phyloP scores from a whole-genome alignment of 257 asterid genomes.

The Euphrasia confusa region DNA sequence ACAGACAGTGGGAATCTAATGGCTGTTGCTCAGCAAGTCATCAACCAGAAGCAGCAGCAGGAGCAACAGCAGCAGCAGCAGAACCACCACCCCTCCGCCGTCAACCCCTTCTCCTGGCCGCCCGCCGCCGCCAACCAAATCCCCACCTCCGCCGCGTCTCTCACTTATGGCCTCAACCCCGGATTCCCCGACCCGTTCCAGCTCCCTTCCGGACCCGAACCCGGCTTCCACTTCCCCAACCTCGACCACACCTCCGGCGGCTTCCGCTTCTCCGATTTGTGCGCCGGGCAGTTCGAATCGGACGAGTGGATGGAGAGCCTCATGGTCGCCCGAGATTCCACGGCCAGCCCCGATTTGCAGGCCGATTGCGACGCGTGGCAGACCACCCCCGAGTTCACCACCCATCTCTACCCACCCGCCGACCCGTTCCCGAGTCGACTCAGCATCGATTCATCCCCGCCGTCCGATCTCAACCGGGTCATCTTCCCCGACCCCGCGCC shows the following conservation, averaged over 20 bases:
- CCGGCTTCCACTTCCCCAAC: conserved; percentile 53
- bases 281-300: conserved; percentile 69
- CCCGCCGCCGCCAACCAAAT: conserved; percentile 27
- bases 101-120: conserved; percentile 47
- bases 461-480: conserved; percentile 62
- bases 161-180: conserved; percentile 39
- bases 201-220: conserved; percentile 43
- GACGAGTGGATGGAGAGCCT: conserved; percentile 98
- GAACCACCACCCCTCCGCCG: conserved; percentile 36
- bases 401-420: conserved; percentile 34
- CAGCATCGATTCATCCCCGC: conserved; percentile 44
- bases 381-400: conserved; percentile 39
- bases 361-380: conserved; percentile 78
- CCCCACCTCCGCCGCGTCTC: conserved; percentile 31
- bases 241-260: conserved; percentile 51
- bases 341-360: conserved; percentile 57
- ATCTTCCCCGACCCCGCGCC: conserved; percentile 47
- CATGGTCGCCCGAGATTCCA: conserved; percentile 77
- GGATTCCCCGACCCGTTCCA: conserved; percentile 74
- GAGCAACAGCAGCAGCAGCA: conserved; percentile 66
- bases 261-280: conserved; percentile 60
- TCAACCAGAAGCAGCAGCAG: conserved; percentile 89
- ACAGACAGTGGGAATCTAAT: conserved; percentile 96
- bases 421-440: conserved; percentile 68
- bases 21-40: conserved; percentile 98